A percentile compares a stretch with the other conserved stretches of the same genome.
Evolutionary conservation across 371 early-diverging fungal species (phyloP).

Genomic region (Catenaria anguillulae): DNA sequence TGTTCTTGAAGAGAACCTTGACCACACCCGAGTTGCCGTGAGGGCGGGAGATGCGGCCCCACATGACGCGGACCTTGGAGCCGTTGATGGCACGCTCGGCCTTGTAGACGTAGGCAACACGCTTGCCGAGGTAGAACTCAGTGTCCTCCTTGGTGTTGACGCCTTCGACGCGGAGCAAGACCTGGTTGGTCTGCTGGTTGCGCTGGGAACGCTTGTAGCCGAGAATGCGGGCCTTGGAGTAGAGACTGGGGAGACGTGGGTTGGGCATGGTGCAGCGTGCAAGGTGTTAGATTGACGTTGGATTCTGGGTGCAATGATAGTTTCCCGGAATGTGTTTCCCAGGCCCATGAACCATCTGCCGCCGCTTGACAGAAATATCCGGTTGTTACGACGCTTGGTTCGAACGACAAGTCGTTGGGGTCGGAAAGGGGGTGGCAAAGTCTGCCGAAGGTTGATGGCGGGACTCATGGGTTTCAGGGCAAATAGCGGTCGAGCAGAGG

Average conservation of each 20-base stretch:
- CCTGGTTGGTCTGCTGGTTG: slow-evolving; percentile 9
- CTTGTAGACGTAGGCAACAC: slow-evolving; percentile 56
- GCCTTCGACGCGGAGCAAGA: not conserved
- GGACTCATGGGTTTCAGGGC: too few relatives aligned
- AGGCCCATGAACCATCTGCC: too few relatives aligned
- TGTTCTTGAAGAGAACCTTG: slow-evolving; percentile 88
- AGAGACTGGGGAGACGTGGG: slow-evolving; percentile 8
- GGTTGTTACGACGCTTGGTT: too few relatives aligned
- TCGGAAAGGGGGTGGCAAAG: too few relatives aligned
- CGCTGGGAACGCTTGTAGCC: slow-evolving; percentile 11
- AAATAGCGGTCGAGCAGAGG: too few relatives aligned
- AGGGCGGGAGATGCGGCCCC: slow-evolving; percentile 87
- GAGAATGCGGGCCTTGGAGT: slow-evolving; percentile 10
- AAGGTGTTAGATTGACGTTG: not conserved
- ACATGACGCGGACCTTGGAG: slow-evolving; percentile 85
- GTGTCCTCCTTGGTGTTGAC: slow-evolving; percentile 5
- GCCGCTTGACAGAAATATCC: too few relatives aligned
- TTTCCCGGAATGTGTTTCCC: too few relatives aligned
- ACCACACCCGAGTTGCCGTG: slow-evolving; percentile 95
- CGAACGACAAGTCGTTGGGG: too few relatives aligned
- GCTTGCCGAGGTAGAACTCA: slow-evolving; percentile 71
- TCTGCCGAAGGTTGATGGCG: too few relatives aligned
- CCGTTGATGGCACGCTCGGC: slow-evolving; percentile 59
- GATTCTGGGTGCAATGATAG: not conserved
- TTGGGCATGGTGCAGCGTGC: not conserved